phyloP scores from a whole-genome alignment of 208 protist genomes.

The Wallacemonas rigidus region DNA sequence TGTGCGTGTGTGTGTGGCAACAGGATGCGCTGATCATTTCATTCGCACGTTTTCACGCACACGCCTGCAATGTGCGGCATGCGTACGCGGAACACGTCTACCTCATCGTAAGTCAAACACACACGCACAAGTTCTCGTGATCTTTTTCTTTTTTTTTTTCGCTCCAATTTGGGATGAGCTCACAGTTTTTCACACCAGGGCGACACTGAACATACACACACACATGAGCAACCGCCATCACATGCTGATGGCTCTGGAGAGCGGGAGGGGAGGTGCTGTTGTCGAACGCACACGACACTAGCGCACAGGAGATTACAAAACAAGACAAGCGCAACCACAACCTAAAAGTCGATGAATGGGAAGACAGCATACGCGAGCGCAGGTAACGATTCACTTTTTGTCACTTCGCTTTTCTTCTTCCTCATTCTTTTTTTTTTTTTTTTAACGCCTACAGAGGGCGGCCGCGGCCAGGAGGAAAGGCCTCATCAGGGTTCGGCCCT shows the following conservation, averaged over 20 bases:
- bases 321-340: no score
- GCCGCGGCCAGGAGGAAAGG: conserved; percentile 80
- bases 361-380: background rate
- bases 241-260: background rate
- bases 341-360: background rate
- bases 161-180: no score
- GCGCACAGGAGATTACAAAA: no score
- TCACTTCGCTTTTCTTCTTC: background rate
- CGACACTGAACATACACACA: background rate
- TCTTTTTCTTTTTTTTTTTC: background rate
- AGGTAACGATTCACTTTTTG: background rate
- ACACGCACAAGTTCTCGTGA: background rate
- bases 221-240: background rate
- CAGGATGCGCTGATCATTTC: no score
- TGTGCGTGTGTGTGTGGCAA: no score
- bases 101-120: no score
- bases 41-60: no score
- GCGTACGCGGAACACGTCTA: no score
- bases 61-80: no score
- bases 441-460: conserved; percentile 53
- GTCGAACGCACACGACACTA: no score
- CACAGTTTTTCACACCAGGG: background rate
- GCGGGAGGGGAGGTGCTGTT: no score
- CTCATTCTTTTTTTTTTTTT: conserved; percentile 12
- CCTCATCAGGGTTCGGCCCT: conserved; percentile 53